A percentile compares a stretch with the other conserved stretches of the same genome.
These are phyloP conservation scores for Hypoxylon sp. DNA, from an alignment of 2,329 filamentous ascomycete genomes.

Conservation along the genomic window DNA sequence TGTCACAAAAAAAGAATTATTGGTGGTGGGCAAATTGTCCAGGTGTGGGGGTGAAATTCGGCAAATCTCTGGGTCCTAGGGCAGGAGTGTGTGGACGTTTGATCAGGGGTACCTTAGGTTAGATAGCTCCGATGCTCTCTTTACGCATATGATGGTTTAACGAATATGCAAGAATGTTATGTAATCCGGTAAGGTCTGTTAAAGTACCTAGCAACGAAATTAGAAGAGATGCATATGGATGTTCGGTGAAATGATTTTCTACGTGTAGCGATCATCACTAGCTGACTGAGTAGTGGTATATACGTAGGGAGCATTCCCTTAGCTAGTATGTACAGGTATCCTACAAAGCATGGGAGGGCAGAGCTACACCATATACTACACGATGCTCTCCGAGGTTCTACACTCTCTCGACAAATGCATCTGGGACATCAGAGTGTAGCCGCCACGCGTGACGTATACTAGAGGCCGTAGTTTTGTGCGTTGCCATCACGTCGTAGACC, in stretches of 20 bases:
- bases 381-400: conserved; percentile 1
- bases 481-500: conserved; percentile 50
- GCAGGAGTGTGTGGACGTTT: conserved; percentile 33
- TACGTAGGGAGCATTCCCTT: conserved; percentile 8
- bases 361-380: conserved; percentile 27
- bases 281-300: background rate
- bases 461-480: conserved; percentile 55
- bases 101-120: background rate
- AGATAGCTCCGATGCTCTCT: background rate
- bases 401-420: background rate
- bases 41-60: conserved; percentile 47
- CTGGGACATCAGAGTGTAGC: background rate
- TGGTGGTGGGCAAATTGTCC: conserved; percentile 40
- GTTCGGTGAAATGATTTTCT: conserved; percentile 5
- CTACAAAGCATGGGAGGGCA: conserved; percentile 18
- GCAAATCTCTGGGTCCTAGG: conserved; percentile 47
- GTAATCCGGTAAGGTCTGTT: no score
- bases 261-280: background rate
- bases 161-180: background rate
- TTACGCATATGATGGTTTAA: background rate
- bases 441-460: background rate
- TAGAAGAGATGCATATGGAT: background rate
- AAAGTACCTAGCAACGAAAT: no score
- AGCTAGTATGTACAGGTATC: conserved; percentile 33
- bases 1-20: conserved; percentile 39